Base-by-base conservation (phyloP, 805 yeast species). In the Saccharomyces mikatae region DNA sequence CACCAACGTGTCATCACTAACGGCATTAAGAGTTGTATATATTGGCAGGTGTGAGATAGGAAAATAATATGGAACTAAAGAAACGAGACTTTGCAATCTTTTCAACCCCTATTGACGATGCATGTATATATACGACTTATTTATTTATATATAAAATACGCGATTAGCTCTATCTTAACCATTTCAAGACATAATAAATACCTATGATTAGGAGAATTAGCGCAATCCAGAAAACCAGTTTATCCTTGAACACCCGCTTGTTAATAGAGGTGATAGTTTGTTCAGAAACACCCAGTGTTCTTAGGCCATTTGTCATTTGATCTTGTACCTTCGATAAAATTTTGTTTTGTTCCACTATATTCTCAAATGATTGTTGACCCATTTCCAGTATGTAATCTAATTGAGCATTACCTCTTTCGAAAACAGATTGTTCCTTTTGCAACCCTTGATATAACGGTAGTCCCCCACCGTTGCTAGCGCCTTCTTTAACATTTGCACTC, bases 301-400 rank as follows among this genome's bases (percentile, higher is more conserved):
- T 76, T 58, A 94, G 81, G 27, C 87, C 80, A 51, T 82, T 78
- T 48, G 83, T 80, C 73, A 94, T 76, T 59, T 77, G 80, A 47
- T 61, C 62, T 59, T 86, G 89, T 30, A 92, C 76, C 55, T 75
- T 75, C 54, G 78, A 74, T 54, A 92, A 76, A 29, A 84, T 77
- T 62, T 84, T 86, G 68, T 89, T 88, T 67, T 94, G 97, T 49
- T 86, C 90, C 21, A 87, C 86, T 24, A 94, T 75, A 65, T 91
- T 96, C 51, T 87, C 95, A 59, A 89, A 80, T 1, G 96, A 89
- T 50, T 80, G 79, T 56, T 86, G 81, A 1, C 97, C 98, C 85
- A 89, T 86, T 63, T 88, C 97, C 47, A 94, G 69, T 46, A 94
- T 89, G 59, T 88, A 89, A 67, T 94, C 99, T 57, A 94, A 73